Evolutionary conservation across 2,329 filamentous ascomycete genomes (phyloP).

Genomic region (Apiospora hydei): DNA sequence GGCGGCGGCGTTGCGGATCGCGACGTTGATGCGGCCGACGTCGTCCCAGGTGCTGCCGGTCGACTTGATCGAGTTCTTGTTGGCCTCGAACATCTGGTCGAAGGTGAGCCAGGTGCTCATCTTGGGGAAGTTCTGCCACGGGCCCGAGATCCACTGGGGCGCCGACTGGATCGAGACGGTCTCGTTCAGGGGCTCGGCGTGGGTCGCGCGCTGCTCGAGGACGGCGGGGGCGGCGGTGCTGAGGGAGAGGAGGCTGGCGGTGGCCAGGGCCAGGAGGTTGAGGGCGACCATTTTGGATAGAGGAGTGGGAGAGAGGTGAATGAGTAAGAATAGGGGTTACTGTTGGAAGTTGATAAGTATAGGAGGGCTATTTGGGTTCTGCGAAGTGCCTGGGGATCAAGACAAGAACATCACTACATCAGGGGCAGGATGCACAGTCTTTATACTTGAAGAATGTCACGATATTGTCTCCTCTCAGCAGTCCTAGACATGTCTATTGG

Average conservation of each 20-base stretch:
- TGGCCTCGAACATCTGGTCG: slow-evolving; percentile 44
- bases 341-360: not conserved
- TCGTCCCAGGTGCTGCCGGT: slow-evolving; percentile 44
- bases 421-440: not conserved
- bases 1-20: slow-evolving; percentile 39
- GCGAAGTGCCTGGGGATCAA: not conserved
- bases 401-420: not conserved
- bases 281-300: not conserved
- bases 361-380: not conserved
- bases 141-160: slow-evolving; percentile 33
- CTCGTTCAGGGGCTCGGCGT: not conserved
- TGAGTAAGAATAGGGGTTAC: not conserved
- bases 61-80: slow-evolving; percentile 41
- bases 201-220: too few species aligned
- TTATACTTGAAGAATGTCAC: not conserved
- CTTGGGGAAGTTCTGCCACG: slow-evolving; percentile 42
- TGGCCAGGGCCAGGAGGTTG: slow-evolving; percentile 7
- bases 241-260: not conserved
- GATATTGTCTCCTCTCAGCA: not conserved
- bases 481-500: not conserved
- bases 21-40: slow-evolving; percentile 44
- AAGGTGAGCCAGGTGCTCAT: slow-evolving; percentile 44
- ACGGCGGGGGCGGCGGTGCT: not conserved
- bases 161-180: not conserved
- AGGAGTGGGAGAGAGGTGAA: not conserved